Evolutionary conservation across 306 rosid genomes (phyloP).

Genomic region (Quercus agrifolia): DNA sequence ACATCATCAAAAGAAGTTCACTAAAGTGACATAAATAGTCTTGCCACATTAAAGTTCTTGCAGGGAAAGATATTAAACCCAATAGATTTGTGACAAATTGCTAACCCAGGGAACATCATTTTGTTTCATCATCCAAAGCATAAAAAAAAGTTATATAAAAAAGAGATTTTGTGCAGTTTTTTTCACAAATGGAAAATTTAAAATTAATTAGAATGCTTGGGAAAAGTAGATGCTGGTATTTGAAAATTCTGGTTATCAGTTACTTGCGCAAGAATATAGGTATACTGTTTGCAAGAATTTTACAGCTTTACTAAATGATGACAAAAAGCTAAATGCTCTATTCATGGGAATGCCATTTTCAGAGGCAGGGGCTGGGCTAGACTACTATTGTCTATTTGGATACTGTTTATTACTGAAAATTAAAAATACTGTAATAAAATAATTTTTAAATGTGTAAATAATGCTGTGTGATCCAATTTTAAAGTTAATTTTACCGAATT

Average conservation of each 20-base stretch:
- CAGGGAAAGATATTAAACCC: constrained; percentile 13
- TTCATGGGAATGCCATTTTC: not conserved
- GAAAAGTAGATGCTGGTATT: constrained; percentile 21
- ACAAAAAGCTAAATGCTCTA: not conserved
- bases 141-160: not conserved
- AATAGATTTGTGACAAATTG: constrained; percentile 28
- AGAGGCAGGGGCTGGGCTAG: not conserved
- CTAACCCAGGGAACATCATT: constrained; percentile 39
- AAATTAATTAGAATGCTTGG: constrained; percentile 1
- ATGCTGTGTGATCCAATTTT: fast-evolving
- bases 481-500: too few relatives aligned
- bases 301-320: constrained; percentile 20
- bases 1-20: constrained; percentile 64
- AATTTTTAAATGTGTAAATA: too few relatives aligned
- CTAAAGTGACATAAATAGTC: constrained; percentile 42
- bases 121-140: constrained; percentile 33
- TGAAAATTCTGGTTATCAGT: constrained; percentile 25
- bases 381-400: not conserved
- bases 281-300: constrained; percentile 24
- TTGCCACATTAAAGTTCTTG: constrained; percentile 34
- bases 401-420: fast-evolving
- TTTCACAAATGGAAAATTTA: constrained; percentile 11
- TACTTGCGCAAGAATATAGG: constrained; percentile 45
- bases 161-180: not conserved
- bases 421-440: too few relatives aligned